A percentile compares a stretch with the other conserved stretches of the same genome.
Conservation (phyloP, 1,284 basidiomycete species). For the Neolentinus lepideus region DNA sequence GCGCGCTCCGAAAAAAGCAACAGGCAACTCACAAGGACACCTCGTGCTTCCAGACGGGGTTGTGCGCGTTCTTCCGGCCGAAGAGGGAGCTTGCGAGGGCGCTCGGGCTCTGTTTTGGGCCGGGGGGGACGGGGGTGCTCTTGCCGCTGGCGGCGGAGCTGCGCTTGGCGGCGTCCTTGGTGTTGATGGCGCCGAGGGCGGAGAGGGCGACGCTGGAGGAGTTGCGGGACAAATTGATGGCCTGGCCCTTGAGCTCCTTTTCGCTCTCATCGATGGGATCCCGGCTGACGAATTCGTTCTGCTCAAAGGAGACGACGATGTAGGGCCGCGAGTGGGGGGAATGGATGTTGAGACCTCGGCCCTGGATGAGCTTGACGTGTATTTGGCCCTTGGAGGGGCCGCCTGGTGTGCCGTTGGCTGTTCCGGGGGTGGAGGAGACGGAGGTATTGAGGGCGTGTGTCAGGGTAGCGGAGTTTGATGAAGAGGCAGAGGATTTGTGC, state of each 20-base stretch:
- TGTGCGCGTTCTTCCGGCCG: constrained; percentile 64
- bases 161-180: constrained; percentile 36
- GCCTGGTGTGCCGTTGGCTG: constrained; percentile 14
- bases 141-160: constrained; percentile 13
- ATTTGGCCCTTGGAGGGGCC: constrained; percentile 69
- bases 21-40: constrained; percentile 80
- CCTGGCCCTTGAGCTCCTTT: constrained; percentile 79
- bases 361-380: constrained; percentile 93
- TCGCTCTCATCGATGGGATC: constrained; percentile 85
- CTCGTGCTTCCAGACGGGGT: constrained; percentile 98
- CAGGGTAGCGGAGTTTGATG: constrained; percentile 13
- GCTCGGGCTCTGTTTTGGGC: constrained; percentile 18
- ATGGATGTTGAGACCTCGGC: constrained; percentile 76
- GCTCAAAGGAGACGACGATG: constrained; percentile 97
- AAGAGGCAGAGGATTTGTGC: constrained; percentile 19
- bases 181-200: constrained; percentile 64
- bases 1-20: constrained; percentile 5
- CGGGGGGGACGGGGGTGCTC: constrained; percentile 11
- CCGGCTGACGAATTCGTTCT: constrained; percentile 96
- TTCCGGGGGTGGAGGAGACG: constrained; percentile 11
- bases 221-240: constrained; percentile 53
- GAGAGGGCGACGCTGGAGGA: constrained; percentile 56
- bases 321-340: constrained; percentile 75
- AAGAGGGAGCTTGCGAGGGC: constrained; percentile 46
- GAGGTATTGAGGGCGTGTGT: constrained; percentile 18